Evolutionary conservation across 768 basidiomycete genomes (phyloP).

Genomic region (Gymnopilus junonius): DNA sequence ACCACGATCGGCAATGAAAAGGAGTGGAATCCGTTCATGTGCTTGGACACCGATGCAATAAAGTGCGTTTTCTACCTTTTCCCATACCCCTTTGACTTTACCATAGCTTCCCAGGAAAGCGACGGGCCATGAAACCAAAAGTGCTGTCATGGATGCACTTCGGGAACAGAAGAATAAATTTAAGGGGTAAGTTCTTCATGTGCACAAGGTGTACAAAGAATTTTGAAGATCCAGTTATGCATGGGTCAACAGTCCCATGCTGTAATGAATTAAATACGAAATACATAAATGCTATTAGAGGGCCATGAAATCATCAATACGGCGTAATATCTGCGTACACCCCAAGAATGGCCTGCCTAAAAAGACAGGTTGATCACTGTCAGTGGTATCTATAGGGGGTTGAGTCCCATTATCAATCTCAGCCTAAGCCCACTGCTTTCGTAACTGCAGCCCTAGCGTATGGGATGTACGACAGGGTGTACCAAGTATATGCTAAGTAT

Average conservation of each 20-base stretch:
- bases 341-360: not conserved
- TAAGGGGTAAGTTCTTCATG: slow-evolving; percentile 52
- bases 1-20: slow-evolving; percentile 95
- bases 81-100: slow-evolving; percentile 1
- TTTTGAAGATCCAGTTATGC: not conserved
- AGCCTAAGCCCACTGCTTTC: slow-evolving; percentile 61
- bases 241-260: slow-evolving; percentile 17
- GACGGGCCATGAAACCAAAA: slow-evolving; percentile 46
- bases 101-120: slow-evolving; percentile 47
- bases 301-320: not conserved
- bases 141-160: slow-evolving; percentile 72
- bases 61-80: slow-evolving; percentile 47
- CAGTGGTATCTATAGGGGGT: not conserved
- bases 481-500: slow-evolving; percentile 93
- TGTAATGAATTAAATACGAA: slow-evolving; percentile 11
- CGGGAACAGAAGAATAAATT: slow-evolving; percentile 87
- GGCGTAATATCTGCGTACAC: not conserved
- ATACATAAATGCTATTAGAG: not conserved
- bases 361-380: not conserved
- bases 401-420: slow-evolving; percentile 9
- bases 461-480: slow-evolving; percentile 86
- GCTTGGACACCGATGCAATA: slow-evolving; percentile 64
- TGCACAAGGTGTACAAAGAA: not conserved
- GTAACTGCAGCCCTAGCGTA: slow-evolving; percentile 81
- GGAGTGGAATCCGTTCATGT: slow-evolving; percentile 95